phyloP scores from a whole-genome alignment of 352 stramenopile species.

The Phytophthora sp. region DNA sequence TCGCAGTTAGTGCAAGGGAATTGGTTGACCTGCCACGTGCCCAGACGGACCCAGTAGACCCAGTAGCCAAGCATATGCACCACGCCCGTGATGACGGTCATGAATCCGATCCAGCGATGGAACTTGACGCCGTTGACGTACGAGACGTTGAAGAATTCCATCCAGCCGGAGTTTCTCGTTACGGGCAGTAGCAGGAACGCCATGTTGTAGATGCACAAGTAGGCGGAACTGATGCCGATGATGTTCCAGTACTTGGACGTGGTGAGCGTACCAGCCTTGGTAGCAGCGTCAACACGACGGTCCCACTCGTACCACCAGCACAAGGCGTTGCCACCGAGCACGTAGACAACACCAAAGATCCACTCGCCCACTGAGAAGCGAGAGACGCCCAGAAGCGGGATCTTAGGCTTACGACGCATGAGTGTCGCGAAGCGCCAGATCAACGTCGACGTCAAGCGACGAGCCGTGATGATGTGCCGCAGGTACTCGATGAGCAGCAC shows the following conservation, averaged over 20 bases:
- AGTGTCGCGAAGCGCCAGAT: conserved; percentile 52
- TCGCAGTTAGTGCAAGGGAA: conserved; percentile 60
- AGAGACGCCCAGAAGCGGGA: conserved; percentile 50
- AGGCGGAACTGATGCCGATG: conserved; percentile 55
- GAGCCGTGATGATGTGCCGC: conserved; percentile 48
- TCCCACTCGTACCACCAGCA: conserved; percentile 71
- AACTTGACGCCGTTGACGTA: conserved; percentile 66
- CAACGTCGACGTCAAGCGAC: conserved; percentile 39
- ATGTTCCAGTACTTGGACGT: conserved; percentile 66
- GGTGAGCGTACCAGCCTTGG: conserved; percentile 39
- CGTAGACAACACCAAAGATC: conserved; percentile 57
- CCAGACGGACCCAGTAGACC: conserved; percentile 49
- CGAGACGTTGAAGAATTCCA: conserved; percentile 73
- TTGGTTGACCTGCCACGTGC: conserved; percentile 51
- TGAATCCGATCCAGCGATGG: conserved; percentile 68
- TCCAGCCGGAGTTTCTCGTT: conserved; percentile 66
- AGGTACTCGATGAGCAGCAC: conserved; percentile 61
- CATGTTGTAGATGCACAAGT: conserved; percentile 79
- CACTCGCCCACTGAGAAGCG: conserved; percentile 60
- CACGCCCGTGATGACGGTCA: conserved; percentile 55
- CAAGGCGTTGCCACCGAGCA: conserved; percentile 65
- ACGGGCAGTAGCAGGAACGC: conserved; percentile 66
- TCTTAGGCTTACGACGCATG: conserved; percentile 57
- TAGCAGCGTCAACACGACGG: conserved; percentile 41
- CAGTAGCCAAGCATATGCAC: conserved; percentile 62